Base-by-base conservation (phyloP, 305 asterid species). In the Caryopteris hybrid region DNA sequence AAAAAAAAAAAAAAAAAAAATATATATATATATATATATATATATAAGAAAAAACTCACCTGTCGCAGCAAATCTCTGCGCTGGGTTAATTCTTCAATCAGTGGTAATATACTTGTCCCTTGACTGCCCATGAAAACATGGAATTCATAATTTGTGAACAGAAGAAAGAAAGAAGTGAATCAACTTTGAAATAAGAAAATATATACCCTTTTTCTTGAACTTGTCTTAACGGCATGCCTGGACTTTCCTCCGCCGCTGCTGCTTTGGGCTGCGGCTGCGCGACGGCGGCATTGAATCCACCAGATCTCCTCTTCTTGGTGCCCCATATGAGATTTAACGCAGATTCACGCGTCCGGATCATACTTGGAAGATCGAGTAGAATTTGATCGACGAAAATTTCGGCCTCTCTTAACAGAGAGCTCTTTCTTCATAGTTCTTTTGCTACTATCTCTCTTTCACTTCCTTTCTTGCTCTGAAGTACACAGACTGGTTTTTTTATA, bases 241-340 rank as follows among this genome's bases (percentile, higher is more conserved):
- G 73, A 38, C 38, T 68, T 78, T 14, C 47, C 21, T 48, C 55
- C 68, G 23, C 16, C 71, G 8, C 70, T 31, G 48, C 12, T 38
- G n/a, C n/a, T n/a, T 8, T 59, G 5, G 51, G 46, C n/a, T 5
- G 36, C 6, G 56, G 21, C 0, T 72, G 14, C 5, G 42, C 55
- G 4, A n/a, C n/a, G n/a, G n/a, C n/a, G n/a, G n/a, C n/a, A n/a
- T 20, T 42, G 31, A 64, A 9, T 21, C 68, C 21, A 52, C n/a
- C n/a, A n/a, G 92, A 84, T 82, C 92, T 84, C 77, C 48, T 70
- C 39, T 38, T 82, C 41, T 21, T 80, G 6, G 3, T 2, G 5
- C 71, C 81, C 92, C 92, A n/a, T n/a, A n/a, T n/a, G n/a, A n/a
- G n/a, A n/a, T n/a, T n/a, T n/a, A n/a, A n/a, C n/a, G n/a, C n/a